Evolutionary conservation across 768 basidiomycete genomes (phyloP), one percentile per base, ranked within the genome.

Genomic region (Mycena metata): DNA sequence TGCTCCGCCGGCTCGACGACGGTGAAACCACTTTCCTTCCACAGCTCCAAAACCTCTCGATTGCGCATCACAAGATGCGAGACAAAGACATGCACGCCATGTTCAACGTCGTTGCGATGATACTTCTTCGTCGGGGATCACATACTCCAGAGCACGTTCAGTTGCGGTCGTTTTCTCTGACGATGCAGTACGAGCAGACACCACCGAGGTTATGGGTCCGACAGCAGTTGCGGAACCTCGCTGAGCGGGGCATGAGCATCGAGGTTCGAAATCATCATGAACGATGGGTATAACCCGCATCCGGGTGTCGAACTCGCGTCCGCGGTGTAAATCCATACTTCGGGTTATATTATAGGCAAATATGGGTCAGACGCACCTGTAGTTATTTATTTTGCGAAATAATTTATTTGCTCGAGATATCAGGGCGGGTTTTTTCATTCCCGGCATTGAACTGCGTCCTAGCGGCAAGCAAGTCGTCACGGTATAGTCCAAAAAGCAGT

Each of bases 31-130:
- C 41, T 9, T 60, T 60, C 13, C 33, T 60, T 2, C 57, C 65
- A 1, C 65, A 55, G 51, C 59, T 66, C 13, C 58, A 66, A 15
- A 8, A 10, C 21, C 21, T 66, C 11, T 10, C 52, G 21, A 15
- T 66, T 10, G 24, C 57, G n/a, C 65, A 66, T n/a, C 65, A 66
- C 35, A 56, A 41, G 45, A 42, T 60, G 33, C 7, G 19, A 16
- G 65, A 66, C 59, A 13, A n/a, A 2, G 17, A 54, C 13, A 52
- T 60, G 50, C 30, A 8, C 11, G 30, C 10, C 13, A 60, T 66
- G 65, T 60, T 66, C 33, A 12, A 21, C 23, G 42, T 5, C 23
- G 12, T 66, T 8, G 36, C 65, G 12, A 16, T 36, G 17, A 30
- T 47, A 15, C 35, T 66, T 11, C 10, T 11, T 9, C 24, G 49